Conservation (phyloP, 2,329 filamentous ascomycete genomes). For the Zasmidium citrigriseum region DNA sequence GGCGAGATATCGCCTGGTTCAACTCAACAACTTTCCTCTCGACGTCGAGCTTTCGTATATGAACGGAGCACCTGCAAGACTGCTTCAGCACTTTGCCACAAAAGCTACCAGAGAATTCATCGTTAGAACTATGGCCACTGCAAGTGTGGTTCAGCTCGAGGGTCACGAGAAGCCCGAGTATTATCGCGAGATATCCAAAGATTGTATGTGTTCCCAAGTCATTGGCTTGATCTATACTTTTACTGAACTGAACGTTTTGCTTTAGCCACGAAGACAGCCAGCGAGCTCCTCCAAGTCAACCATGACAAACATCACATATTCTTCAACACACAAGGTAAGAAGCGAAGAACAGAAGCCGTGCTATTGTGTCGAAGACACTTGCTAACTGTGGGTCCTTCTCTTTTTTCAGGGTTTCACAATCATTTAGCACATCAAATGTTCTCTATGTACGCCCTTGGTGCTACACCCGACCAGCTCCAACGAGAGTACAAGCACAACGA, state of each 20-base stretch:
- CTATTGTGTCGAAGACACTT: too few relatives aligned
- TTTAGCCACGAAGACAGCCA: slow-evolving; percentile 64
- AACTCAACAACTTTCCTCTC: too few relatives aligned
- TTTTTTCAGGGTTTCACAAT: slow-evolving; percentile 73
- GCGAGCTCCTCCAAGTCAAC: slow-evolving; percentile 73
- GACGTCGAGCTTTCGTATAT: background rate
- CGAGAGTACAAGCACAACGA: slow-evolving; percentile 65
- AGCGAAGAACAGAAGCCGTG: too few relatives aligned
- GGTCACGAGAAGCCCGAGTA: slow-evolving; percentile 48
- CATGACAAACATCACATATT: slow-evolving; percentile 75
- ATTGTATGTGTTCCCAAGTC: too few relatives aligned
- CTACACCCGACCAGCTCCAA: slow-evolving; percentile 60
- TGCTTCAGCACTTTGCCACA: background rate
- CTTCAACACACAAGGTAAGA: too few relatives aligned
- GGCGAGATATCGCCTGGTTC: too few relatives aligned
- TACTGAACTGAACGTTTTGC: too few relatives aligned
- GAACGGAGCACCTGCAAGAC: background rate
- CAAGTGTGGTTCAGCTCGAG: slow-evolving; percentile 49
- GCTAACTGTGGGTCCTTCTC: too few relatives aligned
- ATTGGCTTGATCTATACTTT: too few relatives aligned
- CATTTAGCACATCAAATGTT: slow-evolving; percentile 80
- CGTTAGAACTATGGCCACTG: slow-evolving; percentile 49
- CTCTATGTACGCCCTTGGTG: slow-evolving; percentile 74
- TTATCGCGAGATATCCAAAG: slow-evolving; percentile 50
- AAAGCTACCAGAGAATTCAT: background rate